phyloP scores from a whole-genome alignment of 1,139 yeast genomes.

The Geotrichum siamense region DNA sequence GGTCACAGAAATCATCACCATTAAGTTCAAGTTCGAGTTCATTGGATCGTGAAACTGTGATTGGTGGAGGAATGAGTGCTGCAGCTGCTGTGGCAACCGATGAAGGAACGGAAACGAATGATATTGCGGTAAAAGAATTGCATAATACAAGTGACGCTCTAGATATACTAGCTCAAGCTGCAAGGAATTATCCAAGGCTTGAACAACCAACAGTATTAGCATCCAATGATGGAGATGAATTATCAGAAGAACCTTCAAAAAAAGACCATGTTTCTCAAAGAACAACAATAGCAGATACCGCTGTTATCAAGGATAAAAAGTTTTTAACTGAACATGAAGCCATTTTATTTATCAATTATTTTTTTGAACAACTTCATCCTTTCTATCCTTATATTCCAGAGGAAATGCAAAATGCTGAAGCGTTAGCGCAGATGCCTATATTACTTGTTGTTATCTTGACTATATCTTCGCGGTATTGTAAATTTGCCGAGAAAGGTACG shows the following conservation, averaged over 20 bases:
- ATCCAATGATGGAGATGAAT: neutral
- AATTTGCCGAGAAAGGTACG: conserved; percentile 20
- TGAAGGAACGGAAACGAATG: conserved; percentile 14
- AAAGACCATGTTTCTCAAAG: conserved; percentile 5
- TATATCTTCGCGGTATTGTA: conserved; percentile 60
- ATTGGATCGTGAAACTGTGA: neutral
- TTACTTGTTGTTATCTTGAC: conserved; percentile 73
- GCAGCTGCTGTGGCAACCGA: conserved; percentile 6
- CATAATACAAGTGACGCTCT: conserved; percentile 57
- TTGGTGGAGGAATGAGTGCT: conserved; percentile 4
- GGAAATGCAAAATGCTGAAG: conserved; percentile 59
- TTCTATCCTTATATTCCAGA: conserved; percentile 81
- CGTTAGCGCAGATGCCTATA: conserved; percentile 71
- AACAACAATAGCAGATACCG: conserved; percentile 47
- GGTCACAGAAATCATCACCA: neutral
- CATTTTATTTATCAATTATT: conserved; percentile 50
- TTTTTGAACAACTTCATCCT: conserved; percentile 77
- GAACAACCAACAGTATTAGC: conserved; percentile 7
- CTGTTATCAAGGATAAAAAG: conserved; percentile 57
- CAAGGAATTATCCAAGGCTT: conserved; percentile 35
- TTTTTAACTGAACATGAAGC: conserved; percentile 65
- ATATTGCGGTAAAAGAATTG: conserved; percentile 32
- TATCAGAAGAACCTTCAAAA: neutral
- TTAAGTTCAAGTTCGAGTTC: neutral
- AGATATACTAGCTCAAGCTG: conserved; percentile 44